Conservation (phyloP, 257 asterid genomes). For the Salvia hispanica region DNA sequence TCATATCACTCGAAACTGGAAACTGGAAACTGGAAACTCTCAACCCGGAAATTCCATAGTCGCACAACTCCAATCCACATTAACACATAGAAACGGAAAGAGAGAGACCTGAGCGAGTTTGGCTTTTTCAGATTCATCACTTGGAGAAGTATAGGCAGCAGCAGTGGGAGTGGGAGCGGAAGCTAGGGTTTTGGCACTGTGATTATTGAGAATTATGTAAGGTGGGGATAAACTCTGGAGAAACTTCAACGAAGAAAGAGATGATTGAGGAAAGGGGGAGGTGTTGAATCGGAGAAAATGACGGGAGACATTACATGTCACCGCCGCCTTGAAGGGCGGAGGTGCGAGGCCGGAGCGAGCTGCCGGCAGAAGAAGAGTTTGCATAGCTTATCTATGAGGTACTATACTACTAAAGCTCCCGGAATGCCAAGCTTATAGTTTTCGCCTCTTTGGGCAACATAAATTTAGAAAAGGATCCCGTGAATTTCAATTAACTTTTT, state of each 20-base stretch:
- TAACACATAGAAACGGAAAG: conserved; percentile 16
- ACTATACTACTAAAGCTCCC: background rate
- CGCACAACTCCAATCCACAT: conserved; percentile 19
- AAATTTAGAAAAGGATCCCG: too few species aligned
- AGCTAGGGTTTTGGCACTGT: conserved; percentile 44
- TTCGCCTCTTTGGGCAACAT: background rate
- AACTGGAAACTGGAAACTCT: conserved; percentile 6
- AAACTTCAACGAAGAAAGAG: conserved; percentile 43
- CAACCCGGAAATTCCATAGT: conserved; percentile 19
- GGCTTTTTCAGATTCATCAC: conserved; percentile 72
- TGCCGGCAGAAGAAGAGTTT: conserved; percentile 77
- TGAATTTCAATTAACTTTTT: too few species aligned
- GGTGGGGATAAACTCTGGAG: conserved; percentile 42
- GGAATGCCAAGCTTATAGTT: conserved; percentile 11
- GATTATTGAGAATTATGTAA: conserved; percentile 33
- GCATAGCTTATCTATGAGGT: conserved; percentile 50
- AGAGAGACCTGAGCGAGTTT: conserved; percentile 83
- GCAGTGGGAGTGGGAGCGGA: conserved; percentile 42
- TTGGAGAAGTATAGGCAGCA: conserved; percentile 49
- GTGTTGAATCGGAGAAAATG: conserved; percentile 28
- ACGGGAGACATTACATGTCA: conserved; percentile 29
- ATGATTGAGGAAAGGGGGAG: conserved; percentile 38
- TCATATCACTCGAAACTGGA: conserved; percentile 12
- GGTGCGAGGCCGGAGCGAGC: conserved; percentile 59
- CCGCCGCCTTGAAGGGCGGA: conserved; percentile 33